These are phyloP conservation scores for Venturia nashicola DNA, from an alignment of 2,329 filamentous ascomycete species.

Conservation along the genomic window DNA sequence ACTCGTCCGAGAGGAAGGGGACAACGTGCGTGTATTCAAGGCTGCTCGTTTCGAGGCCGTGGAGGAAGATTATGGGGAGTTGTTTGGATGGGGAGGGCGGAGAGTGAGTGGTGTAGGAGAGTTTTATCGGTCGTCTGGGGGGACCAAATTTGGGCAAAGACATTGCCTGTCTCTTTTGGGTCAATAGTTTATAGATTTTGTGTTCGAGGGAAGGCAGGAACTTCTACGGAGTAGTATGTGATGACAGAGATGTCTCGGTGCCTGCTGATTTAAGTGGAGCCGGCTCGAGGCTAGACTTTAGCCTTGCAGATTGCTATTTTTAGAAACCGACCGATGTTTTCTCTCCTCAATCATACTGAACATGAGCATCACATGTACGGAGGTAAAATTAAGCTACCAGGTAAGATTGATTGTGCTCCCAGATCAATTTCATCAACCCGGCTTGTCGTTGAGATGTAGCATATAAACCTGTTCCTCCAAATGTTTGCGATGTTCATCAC, in stretches of 20 bases:
- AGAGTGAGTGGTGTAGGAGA: background rate
- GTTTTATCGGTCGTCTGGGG: background rate
- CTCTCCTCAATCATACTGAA: background rate
- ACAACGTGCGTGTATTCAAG: slow-evolving; percentile 8
- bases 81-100: background rate
- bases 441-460: background rate
- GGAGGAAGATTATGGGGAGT: slow-evolving; percentile 12
- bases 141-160: background rate
- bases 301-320: background rate
- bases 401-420: too few relatives aligned
- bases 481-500: background rate
- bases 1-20: slow-evolving; percentile 10
- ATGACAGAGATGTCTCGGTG: background rate
- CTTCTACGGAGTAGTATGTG: background rate
- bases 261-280: background rate
- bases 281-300: background rate
- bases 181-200: background rate
- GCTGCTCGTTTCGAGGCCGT: slow-evolving; percentile 11
- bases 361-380: too few relatives aligned
- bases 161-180: background rate
- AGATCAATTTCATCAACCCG: background rate
- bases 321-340: background rate
- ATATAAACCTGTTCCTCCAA: background rate
- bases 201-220: background rate
- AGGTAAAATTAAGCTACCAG: too few relatives aligned